These are phyloP conservation scores for Prunus mume DNA, from an alignment of 306 rosid genomes.

Conservation along the genomic window DNA sequence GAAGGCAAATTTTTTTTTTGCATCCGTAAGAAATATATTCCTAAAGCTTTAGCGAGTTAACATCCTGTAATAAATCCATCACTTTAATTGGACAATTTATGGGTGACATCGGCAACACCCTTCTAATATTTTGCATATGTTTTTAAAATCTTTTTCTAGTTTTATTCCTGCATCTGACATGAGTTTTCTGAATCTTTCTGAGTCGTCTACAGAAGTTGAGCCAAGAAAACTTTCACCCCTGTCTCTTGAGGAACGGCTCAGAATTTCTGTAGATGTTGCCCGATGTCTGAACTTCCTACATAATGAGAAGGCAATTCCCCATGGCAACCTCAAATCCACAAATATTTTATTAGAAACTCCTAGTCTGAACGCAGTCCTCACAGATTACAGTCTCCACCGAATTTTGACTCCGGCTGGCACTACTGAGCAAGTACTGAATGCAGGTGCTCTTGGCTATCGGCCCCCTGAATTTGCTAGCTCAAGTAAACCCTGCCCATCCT, in stretches of 20 bases:
- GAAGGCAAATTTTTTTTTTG: too few species aligned
- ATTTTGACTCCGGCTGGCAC: constrained; percentile 65
- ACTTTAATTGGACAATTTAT: neutral
- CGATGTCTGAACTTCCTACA: constrained; percentile 62
- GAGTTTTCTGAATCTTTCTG: neutral
- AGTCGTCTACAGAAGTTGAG: constrained; percentile 45
- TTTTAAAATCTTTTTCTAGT: neutral
- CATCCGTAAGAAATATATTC: too few species aligned
- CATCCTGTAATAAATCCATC: neutral
- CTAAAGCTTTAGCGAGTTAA: too few species aligned
- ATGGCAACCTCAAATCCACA: constrained; percentile 78
- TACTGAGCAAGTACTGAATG: constrained; percentile 71
- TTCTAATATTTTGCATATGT: neutral
- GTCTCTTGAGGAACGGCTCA: constrained; percentile 49
- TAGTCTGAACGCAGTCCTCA: constrained; percentile 41
- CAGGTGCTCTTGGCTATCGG: constrained; percentile 68
- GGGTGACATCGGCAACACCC: neutral
- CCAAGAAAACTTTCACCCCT: constrained; percentile 44
- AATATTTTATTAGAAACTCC: constrained; percentile 63
- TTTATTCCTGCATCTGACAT: neutral
- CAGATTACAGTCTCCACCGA: constrained; percentile 75
- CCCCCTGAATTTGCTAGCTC: constrained; percentile 81
- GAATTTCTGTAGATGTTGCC: constrained; percentile 55
- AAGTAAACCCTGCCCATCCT: constrained; percentile 64
- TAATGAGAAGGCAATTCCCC: constrained; percentile 75